Evolutionary conservation across 352 stramenopile species (phyloP), one percentile per base, ranked within the genome.

Genomic region (Thalassiosira sp.): DNA sequence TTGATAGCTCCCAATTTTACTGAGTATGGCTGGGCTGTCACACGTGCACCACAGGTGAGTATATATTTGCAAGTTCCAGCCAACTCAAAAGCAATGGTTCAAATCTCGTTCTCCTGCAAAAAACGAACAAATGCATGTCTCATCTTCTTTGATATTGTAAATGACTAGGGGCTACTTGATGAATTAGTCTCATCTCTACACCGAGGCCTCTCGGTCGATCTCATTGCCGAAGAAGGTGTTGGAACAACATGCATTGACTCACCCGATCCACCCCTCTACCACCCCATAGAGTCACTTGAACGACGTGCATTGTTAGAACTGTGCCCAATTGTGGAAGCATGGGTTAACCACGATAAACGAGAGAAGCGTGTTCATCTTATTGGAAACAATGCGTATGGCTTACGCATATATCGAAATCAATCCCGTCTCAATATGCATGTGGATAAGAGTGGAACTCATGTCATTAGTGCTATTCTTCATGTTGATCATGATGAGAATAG

Each of bases 1-100:
- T 42, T 81, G 5, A 53, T 66, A 3, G 31, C 45, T 10, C 42
- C 51, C 2, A 86, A 84, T 45, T 85, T 81, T 61, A 88, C 81
- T 16, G 72, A 88, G 52, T 77, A 67, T 57, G 81, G 68, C 5
- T 45, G 35, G 35, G 35, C 35, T 45, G 35, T 45, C 11, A 45
- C 35, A 45, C 35, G 35, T 16, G 35, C 35, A n/a, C 35, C 35
- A 22, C 20, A 20, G 16, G n/a, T n/a, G n/a, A n/a, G n/a, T n/a
- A n/a, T n/a, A n/a, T n/a, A n/a, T n/a, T n/a, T n/a, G n/a, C n/a
- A n/a, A n/a, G n/a, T n/a, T n/a, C n/a, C n/a, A n/a, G n/a, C n/a
- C n/a, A n/a, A n/a, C n/a, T n/a, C n/a, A n/a, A n/a, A n/a, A n/a
- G n/a, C n/a, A n/a, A n/a, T n/a, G n/a, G n/a, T n/a, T n/a, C n/a